Evolutionary conservation across 2,329 filamentous ascomycete species (phyloP).

Genomic region (Hypoxylon sp.): DNA sequence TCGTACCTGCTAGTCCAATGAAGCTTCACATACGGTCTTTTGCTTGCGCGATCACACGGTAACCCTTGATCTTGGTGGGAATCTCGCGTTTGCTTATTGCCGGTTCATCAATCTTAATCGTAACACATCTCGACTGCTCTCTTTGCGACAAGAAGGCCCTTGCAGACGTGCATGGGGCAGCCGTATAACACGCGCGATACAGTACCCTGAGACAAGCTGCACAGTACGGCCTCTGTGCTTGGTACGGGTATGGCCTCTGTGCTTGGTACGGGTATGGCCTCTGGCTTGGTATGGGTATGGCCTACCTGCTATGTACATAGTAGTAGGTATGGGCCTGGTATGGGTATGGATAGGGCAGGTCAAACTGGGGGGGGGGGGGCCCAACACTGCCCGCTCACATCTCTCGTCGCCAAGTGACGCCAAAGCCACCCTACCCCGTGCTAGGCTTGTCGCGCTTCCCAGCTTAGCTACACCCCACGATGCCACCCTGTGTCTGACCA

Average conservation of each 20-base stretch:
- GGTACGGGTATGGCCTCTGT: constrained; percentile 13
- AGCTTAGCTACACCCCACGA: constrained; percentile 21
- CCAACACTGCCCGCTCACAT: constrained; percentile 32
- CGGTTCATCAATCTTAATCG: constrained; percentile 26
- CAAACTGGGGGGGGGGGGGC: constrained; percentile 23
- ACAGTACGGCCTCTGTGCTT: constrained; percentile 18
- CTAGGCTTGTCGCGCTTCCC: constrained; percentile 29
- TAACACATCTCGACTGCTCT: constrained; percentile 15
- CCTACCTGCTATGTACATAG: too few species aligned
- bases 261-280: constrained; percentile 15
- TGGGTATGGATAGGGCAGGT: constrained; percentile 35
- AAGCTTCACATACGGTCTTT: constrained; percentile 13
- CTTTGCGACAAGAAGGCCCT: constrained; percentile 27
- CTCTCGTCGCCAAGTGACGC: constrained; percentile 25
- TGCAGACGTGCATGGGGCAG: constrained; percentile 27
- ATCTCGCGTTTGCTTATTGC: constrained; percentile 16
- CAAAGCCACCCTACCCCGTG: constrained; percentile 34
- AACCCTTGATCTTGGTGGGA: constrained; percentile 13
- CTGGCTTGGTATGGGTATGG: constrained; percentile 6
- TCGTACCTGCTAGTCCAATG: constrained; percentile 2
- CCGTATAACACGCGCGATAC: constrained; percentile 26
- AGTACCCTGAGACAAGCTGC: constrained; percentile 24
- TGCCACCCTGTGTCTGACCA: background rate
- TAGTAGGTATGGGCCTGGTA: constrained; percentile 5
- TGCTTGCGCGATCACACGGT: constrained; percentile 24